Evolutionary conservation across 257 asterid species (phyloP).

Genomic region (Solanum sparsipilum): DNA sequence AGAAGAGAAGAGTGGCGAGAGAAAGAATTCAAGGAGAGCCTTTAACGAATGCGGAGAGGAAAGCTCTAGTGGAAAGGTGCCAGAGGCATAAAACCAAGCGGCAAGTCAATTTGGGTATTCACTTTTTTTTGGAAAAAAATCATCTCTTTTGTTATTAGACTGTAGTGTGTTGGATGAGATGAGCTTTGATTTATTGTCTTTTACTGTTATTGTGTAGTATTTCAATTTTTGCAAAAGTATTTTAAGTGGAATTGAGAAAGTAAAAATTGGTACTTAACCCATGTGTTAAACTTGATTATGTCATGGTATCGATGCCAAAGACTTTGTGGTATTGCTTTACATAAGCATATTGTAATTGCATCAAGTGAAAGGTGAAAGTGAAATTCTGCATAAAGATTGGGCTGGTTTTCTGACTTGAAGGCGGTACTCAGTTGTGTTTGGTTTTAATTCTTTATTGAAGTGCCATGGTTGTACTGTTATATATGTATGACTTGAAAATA

Average conservation of each 20-base stretch:
- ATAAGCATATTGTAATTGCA: neutral
- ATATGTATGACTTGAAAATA: neutral
- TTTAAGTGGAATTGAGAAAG: neutral
- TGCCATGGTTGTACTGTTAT: neutral
- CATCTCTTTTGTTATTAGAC: neutral
- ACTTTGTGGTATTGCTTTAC: neutral
- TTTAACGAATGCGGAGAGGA: constrained; percentile 70
- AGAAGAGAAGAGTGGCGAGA: constrained; percentile 50
- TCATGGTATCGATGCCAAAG: neutral
- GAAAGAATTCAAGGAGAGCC: constrained; percentile 58
- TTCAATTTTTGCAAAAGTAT: neutral
- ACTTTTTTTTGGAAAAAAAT: neutral
- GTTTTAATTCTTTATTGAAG: neutral
- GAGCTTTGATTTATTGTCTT: neutral
- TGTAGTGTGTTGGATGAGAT: neutral
- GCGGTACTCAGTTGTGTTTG: neutral
- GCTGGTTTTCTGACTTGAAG: neutral
- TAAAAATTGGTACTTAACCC: neutral
- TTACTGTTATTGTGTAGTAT: neutral
- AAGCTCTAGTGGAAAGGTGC: constrained; percentile 51
- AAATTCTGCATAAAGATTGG: neutral
- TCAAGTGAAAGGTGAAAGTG: neutral
- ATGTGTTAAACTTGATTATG: neutral
- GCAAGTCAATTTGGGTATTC: constrained; percentile 76
- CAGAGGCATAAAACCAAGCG: constrained; percentile 61